Evolutionary conservation across 2,329 filamentous ascomycete species (phyloP).

Genomic region (Shiraia bambusicola): DNA sequence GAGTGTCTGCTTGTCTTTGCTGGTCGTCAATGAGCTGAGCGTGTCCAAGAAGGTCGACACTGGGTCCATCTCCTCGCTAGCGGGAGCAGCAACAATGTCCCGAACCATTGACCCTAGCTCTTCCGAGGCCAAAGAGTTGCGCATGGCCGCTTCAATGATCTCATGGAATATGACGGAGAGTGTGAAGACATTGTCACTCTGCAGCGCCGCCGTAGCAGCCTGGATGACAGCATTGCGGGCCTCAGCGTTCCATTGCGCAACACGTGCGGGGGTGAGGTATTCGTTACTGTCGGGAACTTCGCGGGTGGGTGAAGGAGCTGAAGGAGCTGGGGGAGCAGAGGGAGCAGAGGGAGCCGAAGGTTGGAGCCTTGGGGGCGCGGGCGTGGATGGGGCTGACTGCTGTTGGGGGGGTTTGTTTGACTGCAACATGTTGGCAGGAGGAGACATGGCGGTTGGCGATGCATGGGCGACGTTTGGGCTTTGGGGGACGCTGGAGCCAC

Average conservation of each 20-base stretch:
- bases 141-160: conserved; percentile 72
- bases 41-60: conserved; percentile 76
- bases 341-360: conserved; percentile 17
- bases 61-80: conserved; percentile 48
- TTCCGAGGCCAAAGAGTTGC: conserved; percentile 64
- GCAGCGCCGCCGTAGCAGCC: conserved; percentile 63
- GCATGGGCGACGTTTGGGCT: conserved; percentile 32
- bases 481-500: conserved; percentile 33
- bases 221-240: conserved; percentile 69
- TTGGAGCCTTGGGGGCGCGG: no score
- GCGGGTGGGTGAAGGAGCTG: conserved; percentile 11
- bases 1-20: conserved; percentile 59
- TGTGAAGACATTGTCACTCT: conserved; percentile 67
- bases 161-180: conserved; percentile 81
- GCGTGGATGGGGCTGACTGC: no score
- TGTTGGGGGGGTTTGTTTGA: conserved; percentile 9
- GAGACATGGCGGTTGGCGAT: conserved; percentile 37
- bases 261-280: conserved; percentile 69
- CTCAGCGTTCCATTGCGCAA: conserved; percentile 66
- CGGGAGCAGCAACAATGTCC: conserved; percentile 65
- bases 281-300: conserved; percentile 65
- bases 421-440: conserved; percentile 24
- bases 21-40: conserved; percentile 75
- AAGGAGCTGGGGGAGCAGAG: conserved; percentile 14
- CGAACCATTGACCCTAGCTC: conserved; percentile 74